These are phyloP conservation scores for Clathrospora elynae DNA, from an alignment of 2,329 filamentous ascomycete species.

Conservation along the genomic window DNA sequence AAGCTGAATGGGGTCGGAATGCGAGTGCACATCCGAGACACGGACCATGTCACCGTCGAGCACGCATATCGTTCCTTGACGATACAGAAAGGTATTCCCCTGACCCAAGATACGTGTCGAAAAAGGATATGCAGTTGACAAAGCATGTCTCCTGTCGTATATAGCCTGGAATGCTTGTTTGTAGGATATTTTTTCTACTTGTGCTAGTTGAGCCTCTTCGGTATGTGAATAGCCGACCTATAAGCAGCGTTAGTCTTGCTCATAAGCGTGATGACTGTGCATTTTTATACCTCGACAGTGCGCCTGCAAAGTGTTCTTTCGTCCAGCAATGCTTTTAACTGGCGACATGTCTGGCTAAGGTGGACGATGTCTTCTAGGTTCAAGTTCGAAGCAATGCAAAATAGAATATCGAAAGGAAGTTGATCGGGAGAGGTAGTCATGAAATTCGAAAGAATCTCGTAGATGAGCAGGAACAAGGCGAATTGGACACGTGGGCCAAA, in stretches of 20 bases:
- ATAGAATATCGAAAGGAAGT: constrained; percentile 69
- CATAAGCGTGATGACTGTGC: constrained; percentile 10
- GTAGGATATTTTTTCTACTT: constrained; percentile 50
- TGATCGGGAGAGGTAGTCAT: constrained; percentile 48
- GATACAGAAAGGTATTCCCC: constrained; percentile 66
- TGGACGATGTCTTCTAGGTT: constrained; percentile 63
- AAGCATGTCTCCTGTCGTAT: constrained; percentile 64
- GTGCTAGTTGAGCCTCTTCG: constrained; percentile 53
- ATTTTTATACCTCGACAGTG: constrained; percentile 60
- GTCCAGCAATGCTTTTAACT: constrained; percentile 57
- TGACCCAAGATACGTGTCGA: constrained; percentile 64
- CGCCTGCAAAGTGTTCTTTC: constrained; percentile 63
- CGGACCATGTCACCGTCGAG: constrained; percentile 60
- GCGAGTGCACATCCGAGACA: constrained; percentile 61
- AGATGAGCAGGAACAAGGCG: background rate
- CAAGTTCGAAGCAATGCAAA: constrained; percentile 61
- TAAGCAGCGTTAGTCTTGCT: constrained; percentile 3
- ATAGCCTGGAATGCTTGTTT: constrained; percentile 63
- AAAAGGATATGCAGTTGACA: constrained; percentile 67
- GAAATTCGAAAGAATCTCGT: constrained; percentile 9
- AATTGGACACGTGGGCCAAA: background rate
- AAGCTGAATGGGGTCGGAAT: constrained; percentile 17
- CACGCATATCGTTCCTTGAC: constrained; percentile 69
- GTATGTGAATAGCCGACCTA: constrained; percentile 53
- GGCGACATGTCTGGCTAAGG: constrained; percentile 59